These are phyloP conservation scores for Madurella mycetomatis DNA, from an alignment of 2,329 filamentous ascomycete genomes.

Conservation along the genomic window DNA sequence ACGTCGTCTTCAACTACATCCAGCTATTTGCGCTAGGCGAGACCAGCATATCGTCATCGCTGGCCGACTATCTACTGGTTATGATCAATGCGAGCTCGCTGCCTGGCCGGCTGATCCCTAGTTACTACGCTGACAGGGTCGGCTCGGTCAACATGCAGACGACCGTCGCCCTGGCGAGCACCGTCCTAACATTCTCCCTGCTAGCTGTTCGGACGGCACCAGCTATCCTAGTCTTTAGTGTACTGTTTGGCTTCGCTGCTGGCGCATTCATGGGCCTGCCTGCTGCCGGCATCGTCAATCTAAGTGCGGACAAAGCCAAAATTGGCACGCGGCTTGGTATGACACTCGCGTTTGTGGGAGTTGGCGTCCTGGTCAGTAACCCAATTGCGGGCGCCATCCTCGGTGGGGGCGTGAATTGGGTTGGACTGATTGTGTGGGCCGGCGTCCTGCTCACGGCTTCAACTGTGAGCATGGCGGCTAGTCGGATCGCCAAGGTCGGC, in stretches of 20 bases:
- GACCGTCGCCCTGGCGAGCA: conserved; percentile 29
- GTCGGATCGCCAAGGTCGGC: neutral
- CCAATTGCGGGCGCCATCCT: neutral
- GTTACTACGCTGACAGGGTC: conserved; percentile 34
- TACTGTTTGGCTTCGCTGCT: neutral
- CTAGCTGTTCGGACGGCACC: conserved; percentile 32
- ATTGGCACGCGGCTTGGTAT: neutral
- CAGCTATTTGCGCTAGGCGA: conserved; percentile 33
- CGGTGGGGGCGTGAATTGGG: neutral
- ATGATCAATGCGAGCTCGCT: conserved; percentile 39
- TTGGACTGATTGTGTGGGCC: neutral
- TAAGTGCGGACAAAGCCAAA: neutral
- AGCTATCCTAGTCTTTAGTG: conserved; percentile 30
- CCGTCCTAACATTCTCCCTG: conserved; percentile 34
- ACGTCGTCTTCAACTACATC: conserved; percentile 38
- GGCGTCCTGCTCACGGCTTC: neutral
- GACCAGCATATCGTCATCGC: conserved; percentile 28
- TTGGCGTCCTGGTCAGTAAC: neutral
- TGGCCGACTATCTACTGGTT: conserved; percentile 40
- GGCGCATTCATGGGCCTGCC: neutral
- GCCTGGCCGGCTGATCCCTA: conserved; percentile 38
- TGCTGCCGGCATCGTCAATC: neutral
- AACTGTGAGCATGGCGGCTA: neutral
- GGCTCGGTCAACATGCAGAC: conserved; percentile 36
- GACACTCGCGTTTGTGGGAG: neutral